Evolutionary conservation across 495 filamentous ascomycete genomes (phyloP).

Genomic region (Ascobolus immersus): DNA sequence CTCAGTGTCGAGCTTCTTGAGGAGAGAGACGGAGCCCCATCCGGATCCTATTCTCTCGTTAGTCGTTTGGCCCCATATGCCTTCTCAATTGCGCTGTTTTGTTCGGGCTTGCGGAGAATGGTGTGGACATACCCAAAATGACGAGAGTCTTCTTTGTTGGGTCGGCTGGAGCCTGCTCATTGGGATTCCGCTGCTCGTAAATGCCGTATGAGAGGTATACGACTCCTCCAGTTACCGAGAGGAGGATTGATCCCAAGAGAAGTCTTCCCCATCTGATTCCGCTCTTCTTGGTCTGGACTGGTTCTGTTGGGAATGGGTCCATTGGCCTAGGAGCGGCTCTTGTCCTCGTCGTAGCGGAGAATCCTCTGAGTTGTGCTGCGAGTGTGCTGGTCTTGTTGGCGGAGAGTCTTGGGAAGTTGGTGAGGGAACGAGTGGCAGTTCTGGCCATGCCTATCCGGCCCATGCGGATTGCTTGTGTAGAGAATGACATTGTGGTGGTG

Average conservation of each 20-base stretch:
- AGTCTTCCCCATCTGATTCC: conserved; percentile 23
- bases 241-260: conserved; percentile 53
- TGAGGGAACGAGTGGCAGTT: no score
- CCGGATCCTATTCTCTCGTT: conserved; percentile 34
- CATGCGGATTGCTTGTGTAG: no score
- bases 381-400: no score
- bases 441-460: no score
- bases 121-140: conserved; percentile 46
- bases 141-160: conserved; percentile 91
- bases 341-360: no score
- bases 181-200: conserved; percentile 54
- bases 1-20: conserved; percentile 94
- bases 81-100: background rate
- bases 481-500: no score
- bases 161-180: conserved; percentile 55
- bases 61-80: background rate
- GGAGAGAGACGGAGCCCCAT: conserved; percentile 85
- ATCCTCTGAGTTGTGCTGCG: no score
- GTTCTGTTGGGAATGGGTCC: no score
- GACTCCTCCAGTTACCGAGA: conserved; percentile 38
- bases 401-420: no score
- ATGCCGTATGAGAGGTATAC: conserved; percentile 55
- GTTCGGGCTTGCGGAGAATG: background rate
- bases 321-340: no score
- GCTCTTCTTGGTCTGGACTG: no score